phyloP scores from a whole-genome alignment of 371 early-diverging fungal species.

The Rhizopus stolonifer region DNA sequence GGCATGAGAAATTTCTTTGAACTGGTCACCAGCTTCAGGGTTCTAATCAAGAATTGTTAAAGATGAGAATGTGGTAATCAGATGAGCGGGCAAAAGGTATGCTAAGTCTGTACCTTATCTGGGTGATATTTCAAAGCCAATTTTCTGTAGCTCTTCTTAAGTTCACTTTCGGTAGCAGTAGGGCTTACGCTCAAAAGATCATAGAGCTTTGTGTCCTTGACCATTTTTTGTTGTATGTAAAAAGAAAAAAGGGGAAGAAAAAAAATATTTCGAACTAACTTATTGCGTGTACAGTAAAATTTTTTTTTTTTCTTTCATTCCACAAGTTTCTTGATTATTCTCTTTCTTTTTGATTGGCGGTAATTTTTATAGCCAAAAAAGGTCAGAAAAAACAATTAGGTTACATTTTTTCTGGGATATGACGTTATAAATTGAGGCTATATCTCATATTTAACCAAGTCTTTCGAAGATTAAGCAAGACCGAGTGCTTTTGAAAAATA shows the following conservation, averaged over 20 bases:
- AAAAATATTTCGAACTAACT: constrained; percentile 5
- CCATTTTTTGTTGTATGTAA: constrained; percentile 45
- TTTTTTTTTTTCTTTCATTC: constrained; percentile 15
- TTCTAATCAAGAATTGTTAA: constrained; percentile 46
- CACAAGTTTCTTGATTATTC: constrained; percentile 19
- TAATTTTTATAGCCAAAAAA: no score
- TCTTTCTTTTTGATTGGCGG: constrained; percentile 12
- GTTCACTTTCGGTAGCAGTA: constrained; percentile 75
- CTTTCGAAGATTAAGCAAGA: no score
- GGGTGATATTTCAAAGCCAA: constrained; percentile 95
- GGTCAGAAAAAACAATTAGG: no score
- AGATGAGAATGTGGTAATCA: background rate
- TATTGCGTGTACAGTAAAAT: constrained; percentile 12
- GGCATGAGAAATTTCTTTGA: constrained; percentile 93
- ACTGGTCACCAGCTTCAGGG: constrained; percentile 84
- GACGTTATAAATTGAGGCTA: no score
- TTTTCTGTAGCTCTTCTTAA: constrained; percentile 92
- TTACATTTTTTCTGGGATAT: no score
- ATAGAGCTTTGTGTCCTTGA: constrained; percentile 88
- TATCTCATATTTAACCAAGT: no score
- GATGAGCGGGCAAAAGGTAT: constrained; percentile 40
- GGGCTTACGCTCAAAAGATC: constrained; percentile 89
- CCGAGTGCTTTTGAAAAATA: no score
- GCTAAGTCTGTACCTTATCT: constrained; percentile 76
- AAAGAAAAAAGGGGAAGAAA: background rate